Evolutionary conservation across 495 filamentous ascomycete species (phyloP).

Genomic region (Xylaria palmicola): DNA sequence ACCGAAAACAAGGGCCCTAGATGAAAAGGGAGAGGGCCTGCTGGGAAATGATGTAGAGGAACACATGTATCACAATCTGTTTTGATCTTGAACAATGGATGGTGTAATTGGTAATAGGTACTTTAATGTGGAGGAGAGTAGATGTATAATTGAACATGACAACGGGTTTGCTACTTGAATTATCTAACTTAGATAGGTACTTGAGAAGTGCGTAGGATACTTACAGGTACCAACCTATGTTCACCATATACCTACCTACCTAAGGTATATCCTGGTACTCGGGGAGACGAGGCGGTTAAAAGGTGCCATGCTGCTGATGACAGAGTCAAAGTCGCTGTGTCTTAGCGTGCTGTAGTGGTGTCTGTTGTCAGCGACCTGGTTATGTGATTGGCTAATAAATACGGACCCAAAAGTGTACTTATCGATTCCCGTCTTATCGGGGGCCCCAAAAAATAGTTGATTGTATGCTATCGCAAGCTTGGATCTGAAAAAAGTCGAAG

Average conservation of each 20-base stretch:
- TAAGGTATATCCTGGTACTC: background rate
- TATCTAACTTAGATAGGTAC: background rate
- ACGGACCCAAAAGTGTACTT: background rate
- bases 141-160: background rate
- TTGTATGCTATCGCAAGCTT: constrained; percentile 12
- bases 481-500: constrained; percentile 9
- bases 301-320: too few relatives aligned
- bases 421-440: constrained; percentile 12
- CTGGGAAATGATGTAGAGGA: background rate
- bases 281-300: too few relatives aligned
- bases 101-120: background rate
- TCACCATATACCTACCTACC: too few relatives aligned
- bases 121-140: too few relatives aligned
- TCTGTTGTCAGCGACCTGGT: background rate
- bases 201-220: too few relatives aligned
- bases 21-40: background rate
- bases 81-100: background rate
- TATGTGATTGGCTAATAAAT: constrained; percentile 5
- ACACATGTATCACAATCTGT: background rate
- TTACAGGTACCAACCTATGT: too few relatives aligned
- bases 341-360: too few relatives aligned
- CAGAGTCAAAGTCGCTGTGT: too few relatives aligned
- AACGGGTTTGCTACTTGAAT: background rate
- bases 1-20: constrained; percentile 12
- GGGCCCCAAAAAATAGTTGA: constrained; percentile 4